Percentiles rank a stretch among this genome's conserved stretches.
phyloP scores from a whole-genome alignment of 2,329 filamentous ascomycete genomes.

The Bimuria novae-zelandiae region DNA sequence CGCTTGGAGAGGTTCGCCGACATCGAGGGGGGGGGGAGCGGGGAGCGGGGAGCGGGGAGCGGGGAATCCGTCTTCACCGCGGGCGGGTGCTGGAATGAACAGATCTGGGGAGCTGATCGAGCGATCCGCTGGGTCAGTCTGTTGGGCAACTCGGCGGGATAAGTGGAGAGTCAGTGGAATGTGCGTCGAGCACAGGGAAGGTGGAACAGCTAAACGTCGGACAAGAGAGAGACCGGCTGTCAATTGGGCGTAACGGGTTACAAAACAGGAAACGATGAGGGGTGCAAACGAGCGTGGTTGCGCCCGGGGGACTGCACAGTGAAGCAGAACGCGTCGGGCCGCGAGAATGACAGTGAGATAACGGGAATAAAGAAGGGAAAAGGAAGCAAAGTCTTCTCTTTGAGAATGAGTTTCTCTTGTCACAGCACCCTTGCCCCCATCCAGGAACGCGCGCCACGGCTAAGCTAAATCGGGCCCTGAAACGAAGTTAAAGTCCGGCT shows the following conservation, averaged over 20 bases:
- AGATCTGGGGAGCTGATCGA: conserved; percentile 7
- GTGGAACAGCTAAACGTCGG: conserved; percentile 16
- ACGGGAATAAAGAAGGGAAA: background rate
- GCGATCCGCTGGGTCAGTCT: conserved; percentile 12
- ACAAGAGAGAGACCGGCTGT: conserved; percentile 40
- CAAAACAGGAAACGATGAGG: conserved; percentile 16
- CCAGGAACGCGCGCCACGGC: conserved; percentile 28
- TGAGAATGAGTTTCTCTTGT: conserved; percentile 1
- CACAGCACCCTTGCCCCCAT: conserved; percentile 14
- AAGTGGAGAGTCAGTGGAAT: conserved; percentile 12
- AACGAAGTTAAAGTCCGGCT: conserved; percentile 21
- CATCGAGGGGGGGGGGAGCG: conserved; percentile 16
- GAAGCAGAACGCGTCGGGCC: background rate
- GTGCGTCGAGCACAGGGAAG: conserved; percentile 39
- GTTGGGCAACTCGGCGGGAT: background rate
- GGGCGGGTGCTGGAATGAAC: background rate
- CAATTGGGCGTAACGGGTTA: conserved; percentile 19
- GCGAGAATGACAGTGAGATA: too few species aligned
- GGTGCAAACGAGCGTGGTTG: conserved; percentile 18
- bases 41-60: too few species aligned
- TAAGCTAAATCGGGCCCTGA: conserved; percentile 12
- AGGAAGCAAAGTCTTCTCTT: conserved; percentile 6
- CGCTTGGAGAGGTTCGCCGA: conserved; percentile 21
- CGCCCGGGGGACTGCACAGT: conserved; percentile 20
- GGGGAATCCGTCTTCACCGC: background rate